Evolutionary conservation across 202 grass and related monocot species (phyloP).

Genomic region (Setaria viridis): DNA sequence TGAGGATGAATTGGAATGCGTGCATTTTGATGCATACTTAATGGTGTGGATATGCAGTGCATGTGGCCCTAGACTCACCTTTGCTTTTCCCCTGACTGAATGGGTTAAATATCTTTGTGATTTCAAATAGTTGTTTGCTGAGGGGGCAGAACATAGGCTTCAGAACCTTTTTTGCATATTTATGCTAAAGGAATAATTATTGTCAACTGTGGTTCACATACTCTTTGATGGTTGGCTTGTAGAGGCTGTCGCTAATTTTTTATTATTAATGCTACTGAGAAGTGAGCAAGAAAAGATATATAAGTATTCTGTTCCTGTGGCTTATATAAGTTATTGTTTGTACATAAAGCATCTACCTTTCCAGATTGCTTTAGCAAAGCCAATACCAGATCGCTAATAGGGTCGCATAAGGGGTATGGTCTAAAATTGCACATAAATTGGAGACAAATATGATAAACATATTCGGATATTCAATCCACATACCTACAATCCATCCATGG

Average conservation of each 20-base stretch:
- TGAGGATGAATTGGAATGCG: neutral
- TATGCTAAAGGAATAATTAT: constrained; percentile 9
- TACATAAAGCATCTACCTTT: constrained; percentile 44
- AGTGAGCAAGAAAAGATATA: constrained; percentile 25
- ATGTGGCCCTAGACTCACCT: neutral
- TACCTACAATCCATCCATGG: constrained; percentile 76
- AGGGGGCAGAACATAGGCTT: constrained; percentile 8
- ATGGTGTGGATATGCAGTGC: neutral
- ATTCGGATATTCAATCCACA: constrained; percentile 33
- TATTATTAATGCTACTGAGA: neutral
- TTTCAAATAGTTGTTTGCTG: constrained; percentile 25
- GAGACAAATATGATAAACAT: constrained; percentile 36
- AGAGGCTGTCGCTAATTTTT: neutral
- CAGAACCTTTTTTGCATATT: constrained; percentile 35
- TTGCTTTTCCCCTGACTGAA: neutral
- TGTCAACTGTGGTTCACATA: constrained; percentile 39
- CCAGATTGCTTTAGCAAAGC: constrained; percentile 39
- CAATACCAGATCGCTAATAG: constrained; percentile 21
- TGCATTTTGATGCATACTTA: neutral
- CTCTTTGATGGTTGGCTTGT: constrained; percentile 2
- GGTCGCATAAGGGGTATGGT: constrained; percentile 20
- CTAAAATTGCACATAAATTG: constrained; percentile 31
- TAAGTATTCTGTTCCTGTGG: constrained; percentile 12
- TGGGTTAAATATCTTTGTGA: constrained; percentile 17
- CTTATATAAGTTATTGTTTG: constrained; percentile 18